phyloP scores from a whole-genome alignment of 139 green algal genomes.

The Chlorella ohadii region DNA sequence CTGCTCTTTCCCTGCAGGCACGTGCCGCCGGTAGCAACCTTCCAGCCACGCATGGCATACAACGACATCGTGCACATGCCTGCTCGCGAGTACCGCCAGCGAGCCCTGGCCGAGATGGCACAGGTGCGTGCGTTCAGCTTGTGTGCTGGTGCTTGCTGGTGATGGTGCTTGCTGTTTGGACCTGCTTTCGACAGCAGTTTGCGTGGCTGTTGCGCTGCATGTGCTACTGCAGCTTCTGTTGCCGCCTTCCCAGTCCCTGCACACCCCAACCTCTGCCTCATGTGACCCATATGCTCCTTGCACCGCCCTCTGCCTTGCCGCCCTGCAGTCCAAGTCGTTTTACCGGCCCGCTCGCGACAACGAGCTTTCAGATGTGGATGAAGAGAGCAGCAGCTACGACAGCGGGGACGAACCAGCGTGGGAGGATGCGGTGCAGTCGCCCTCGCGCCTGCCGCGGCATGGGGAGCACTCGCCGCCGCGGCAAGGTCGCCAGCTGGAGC shows the following conservation, averaged over 20 bases:
- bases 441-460: background rate
- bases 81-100: slow-evolving; percentile 50
- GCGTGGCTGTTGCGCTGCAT: too few species aligned
- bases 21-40: slow-evolving; percentile 7
- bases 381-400: background rate
- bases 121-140: background rate
- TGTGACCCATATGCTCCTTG: too few species aligned
- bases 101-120: slow-evolving; percentile 64
- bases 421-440: background rate
- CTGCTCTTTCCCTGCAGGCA: too few species aligned
- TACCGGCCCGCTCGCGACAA: background rate
- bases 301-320: background rate
- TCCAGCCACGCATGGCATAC: slow-evolving; percentile 21
- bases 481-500: too few species aligned
- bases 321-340: slow-evolving; percentile 27
- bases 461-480: background rate
- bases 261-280: too few species aligned
- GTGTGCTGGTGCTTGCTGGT: too few species aligned
- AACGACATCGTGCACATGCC: slow-evolving; percentile 54
- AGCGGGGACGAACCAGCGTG: background rate
- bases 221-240: too few species aligned
- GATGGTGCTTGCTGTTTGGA: too few species aligned
- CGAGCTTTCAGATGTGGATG: background rate
- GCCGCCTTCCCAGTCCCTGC: too few species aligned
- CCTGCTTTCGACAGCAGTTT: too few species aligned